Base-by-base conservation (phyloP, 2,329 filamentous ascomycete species). In the Fusarium beomiforme region DNA sequence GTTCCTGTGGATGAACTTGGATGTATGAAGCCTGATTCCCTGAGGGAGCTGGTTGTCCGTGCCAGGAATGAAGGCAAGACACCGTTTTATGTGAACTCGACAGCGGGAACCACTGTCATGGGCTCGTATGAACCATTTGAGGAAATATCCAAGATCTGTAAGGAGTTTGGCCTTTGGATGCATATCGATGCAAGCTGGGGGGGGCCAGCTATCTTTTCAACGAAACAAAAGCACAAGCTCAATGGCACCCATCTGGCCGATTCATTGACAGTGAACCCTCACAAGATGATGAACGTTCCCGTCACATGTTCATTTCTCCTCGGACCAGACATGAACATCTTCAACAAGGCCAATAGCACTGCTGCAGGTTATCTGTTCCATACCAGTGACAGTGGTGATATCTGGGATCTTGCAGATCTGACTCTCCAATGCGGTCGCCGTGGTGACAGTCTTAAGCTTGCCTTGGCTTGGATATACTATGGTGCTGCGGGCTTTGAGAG, bases 271-370 rank as follows among this genome's bases (percentile, higher is more conserved):
- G 88, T 97, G 59, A 98, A 97, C 81, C 95, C 96, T 62, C 96
- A 99, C 83, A 98, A 98, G 83, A 98, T 98, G 96, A 88, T 98
- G 78, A 93, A 93, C 64, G 93, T 94, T 5, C 95, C 96, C 0
- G 84, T 97, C 42, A 97, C 95, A 0, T 98, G 95, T 83, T 95
- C 92, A 1, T 98, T 97, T 83, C 87, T 99, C 8, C 87, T 99
- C 16, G 91, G 89, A 0, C 87, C 88, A 4, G 95, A 98, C 78
- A 82, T 97, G 78, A 85, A 86, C 60, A 83, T 91, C 26, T 97
- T 98, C 80, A 92, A 96, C 79, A 84, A 83, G 49, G 94, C 94
- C 16, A 97, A 97, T 82, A 97, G 93, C 5, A 87, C 97, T 5
- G 91, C 91, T 0, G 96, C 95, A 0, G 94, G 92, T 8, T 98